phyloP scores from a whole-genome alignment of 2,329 filamentous ascomycete species.

The Claviceps sp. region DNA sequence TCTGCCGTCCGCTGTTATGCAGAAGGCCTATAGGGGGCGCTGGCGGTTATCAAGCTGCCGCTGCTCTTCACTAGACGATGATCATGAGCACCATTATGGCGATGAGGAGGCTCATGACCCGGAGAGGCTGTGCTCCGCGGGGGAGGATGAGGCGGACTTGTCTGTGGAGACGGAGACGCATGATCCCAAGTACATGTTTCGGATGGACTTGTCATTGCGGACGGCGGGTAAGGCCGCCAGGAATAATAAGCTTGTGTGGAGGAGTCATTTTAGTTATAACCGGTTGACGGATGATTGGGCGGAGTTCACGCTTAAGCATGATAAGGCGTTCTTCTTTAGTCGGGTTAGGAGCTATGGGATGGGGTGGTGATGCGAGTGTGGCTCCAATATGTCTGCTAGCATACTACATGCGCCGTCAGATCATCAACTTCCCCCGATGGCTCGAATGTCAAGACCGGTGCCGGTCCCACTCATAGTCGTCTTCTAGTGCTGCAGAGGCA shows the following conservation, averaged over 20 bases:
- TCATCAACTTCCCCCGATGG: too few relatives aligned
- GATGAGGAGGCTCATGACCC: slow-evolving; percentile 72
- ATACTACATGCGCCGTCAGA: too few relatives aligned
- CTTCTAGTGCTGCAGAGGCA: too few relatives aligned
- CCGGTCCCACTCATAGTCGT: too few relatives aligned
- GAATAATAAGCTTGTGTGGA: slow-evolving; percentile 84
- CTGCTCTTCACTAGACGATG: slow-evolving; percentile 13
- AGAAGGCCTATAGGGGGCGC: slow-evolving; percentile 47
- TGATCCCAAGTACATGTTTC: slow-evolving; percentile 65
- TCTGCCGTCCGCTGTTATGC: slow-evolving; percentile 44
- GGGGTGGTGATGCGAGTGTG: slow-evolving; percentile 17
- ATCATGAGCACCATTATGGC: slow-evolving; percentile 58
- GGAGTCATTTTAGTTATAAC: slow-evolving; percentile 85
- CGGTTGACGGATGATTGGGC: slow-evolving; percentile 80
- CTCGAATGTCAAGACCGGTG: too few relatives aligned
- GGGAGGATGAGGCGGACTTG: slow-evolving; percentile 47
- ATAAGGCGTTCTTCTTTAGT: slow-evolving; percentile 55
- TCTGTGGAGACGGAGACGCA: slow-evolving; percentile 80
- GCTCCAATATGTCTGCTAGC: too few relatives aligned
- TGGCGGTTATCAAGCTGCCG: slow-evolving; percentile 32
- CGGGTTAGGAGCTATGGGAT: slow-evolving; percentile 49
- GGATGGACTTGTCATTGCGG: slow-evolving; percentile 63
- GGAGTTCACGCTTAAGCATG: slow-evolving; percentile 55
- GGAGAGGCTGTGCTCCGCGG: slow-evolving; percentile 27
- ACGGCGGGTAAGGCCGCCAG: slow-evolving; percentile 49